phyloP scores from a whole-genome alignment of 768 basidiomycete genomes.

The Lactarius psammicola region DNA sequence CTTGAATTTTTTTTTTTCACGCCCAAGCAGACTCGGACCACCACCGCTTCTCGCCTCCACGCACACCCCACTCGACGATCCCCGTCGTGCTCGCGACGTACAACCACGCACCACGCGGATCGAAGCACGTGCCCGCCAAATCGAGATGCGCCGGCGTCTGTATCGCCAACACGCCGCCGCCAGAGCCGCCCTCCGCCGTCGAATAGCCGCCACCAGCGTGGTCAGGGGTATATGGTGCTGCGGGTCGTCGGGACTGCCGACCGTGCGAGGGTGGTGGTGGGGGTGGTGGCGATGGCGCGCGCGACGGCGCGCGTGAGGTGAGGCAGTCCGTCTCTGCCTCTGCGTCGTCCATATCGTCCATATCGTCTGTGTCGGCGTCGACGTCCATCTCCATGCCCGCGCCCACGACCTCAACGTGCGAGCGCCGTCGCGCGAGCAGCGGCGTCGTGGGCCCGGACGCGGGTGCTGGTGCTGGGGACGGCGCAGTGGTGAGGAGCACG shows the following conservation, averaged over 20 bases:
- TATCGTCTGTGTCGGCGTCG: constrained; percentile 37
- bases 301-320: constrained; percentile 48
- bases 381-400: constrained; percentile 31
- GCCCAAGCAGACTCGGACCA: constrained; percentile 55
- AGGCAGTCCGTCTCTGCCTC: constrained; percentile 53
- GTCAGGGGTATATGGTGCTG: not conserved
- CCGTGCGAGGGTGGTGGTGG: constrained; percentile 34
- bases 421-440: constrained; percentile 8
- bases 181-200: constrained; percentile 16
- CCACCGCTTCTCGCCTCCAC: constrained; percentile 71
- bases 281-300: constrained; percentile 42
- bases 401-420: constrained; percentile 20
- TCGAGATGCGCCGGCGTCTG: constrained; percentile 43
- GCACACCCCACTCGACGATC: constrained; percentile 75
- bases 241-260: constrained; percentile 14
- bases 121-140: constrained; percentile 72
- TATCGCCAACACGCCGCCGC: constrained; percentile 10
- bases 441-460: constrained; percentile 2
- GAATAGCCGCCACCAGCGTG: not conserved
- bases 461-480: not conserved
- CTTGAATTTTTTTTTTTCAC: constrained; percentile 29
- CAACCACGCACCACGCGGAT: constrained; percentile 62
- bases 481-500: constrained; percentile 1
- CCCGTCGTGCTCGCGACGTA: constrained; percentile 66
- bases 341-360: constrained; percentile 23